Evolutionary conservation across 1,284 basidiomycete species (phyloP).

Genomic region (Ceratobasidium sp.): DNA sequence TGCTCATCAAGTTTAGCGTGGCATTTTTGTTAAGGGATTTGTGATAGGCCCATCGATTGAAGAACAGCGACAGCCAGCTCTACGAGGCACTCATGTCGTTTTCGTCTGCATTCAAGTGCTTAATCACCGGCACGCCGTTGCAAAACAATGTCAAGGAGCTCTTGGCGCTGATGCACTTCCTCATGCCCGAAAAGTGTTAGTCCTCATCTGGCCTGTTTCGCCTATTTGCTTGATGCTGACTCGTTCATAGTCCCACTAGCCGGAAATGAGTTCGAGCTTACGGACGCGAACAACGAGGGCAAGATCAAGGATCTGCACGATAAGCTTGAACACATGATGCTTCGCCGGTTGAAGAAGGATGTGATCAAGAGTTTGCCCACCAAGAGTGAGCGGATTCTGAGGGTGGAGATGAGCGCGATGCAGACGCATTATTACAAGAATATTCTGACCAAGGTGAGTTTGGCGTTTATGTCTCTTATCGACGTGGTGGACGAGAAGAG

Average conservation of each 20-base stretch:
- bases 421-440: conserved; percentile 99
- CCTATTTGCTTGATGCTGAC: conserved; percentile 26
- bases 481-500: not conserved
- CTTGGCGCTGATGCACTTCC: conserved; percentile 96
- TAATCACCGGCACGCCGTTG: conserved; percentile 97
- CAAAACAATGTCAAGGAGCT: conserved; percentile 99
- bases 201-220: conserved; percentile 6
- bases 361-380: conserved; percentile 97
- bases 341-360: conserved; percentile 93
- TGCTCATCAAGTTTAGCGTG: conserved; percentile 46
- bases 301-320: conserved; percentile 96
- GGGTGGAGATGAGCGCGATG: conserved; percentile 96
- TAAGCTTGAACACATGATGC: conserved; percentile 94
- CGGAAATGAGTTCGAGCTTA: conserved; percentile 89
- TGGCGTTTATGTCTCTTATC: conserved; percentile 4
- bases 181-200: conserved; percentile 97
- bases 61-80: conserved; percentile 96
- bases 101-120: conserved; percentile 86
- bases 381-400: conserved; percentile 96
- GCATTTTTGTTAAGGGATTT: not conserved
- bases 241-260: conserved; percentile 66
- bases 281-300: conserved; percentile 87
- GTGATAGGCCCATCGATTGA: conserved; percentile 88
- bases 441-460: conserved; percentile 86
- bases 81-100: conserved; percentile 94